These are phyloP conservation scores for Jatropha podagrica DNA, from an alignment of 441 rosid species.

Conservation along the genomic window DNA sequence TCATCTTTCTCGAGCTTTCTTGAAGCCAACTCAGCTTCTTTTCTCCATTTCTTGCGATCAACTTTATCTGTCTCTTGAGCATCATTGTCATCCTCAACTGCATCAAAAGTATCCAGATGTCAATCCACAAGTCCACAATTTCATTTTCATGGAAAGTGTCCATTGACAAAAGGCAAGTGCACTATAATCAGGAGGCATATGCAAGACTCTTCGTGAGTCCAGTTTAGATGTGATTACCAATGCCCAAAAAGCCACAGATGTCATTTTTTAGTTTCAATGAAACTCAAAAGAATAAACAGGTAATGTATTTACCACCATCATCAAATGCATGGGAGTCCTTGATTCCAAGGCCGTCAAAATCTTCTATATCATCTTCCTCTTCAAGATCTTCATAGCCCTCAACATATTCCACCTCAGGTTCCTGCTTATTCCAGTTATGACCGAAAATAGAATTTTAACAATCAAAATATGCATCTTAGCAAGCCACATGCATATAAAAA, in stretches of 20 bases:
- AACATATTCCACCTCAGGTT: slow-evolving; percentile 58
- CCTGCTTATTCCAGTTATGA: slow-evolving; percentile 36
- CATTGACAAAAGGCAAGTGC: neutral
- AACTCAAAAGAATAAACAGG: neutral
- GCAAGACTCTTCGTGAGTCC: neutral
- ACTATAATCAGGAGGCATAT: neutral
- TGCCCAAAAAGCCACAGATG: neutral
- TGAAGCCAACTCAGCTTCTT: slow-evolving; percentile 29
- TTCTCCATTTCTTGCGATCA: slow-evolving; percentile 44
- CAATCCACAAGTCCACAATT: neutral
- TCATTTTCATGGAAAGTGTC: neutral
- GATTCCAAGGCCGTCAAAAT: slow-evolving; percentile 44
- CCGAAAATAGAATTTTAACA: neutral
- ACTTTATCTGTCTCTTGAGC: slow-evolving; percentile 28
- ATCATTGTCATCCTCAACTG: slow-evolving; percentile 37
- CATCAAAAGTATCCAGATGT: neutral
- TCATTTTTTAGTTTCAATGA: neutral
- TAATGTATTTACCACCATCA: slow-evolving; percentile 36
- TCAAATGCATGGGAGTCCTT: slow-evolving; percentile 20
- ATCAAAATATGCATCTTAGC: neutral
- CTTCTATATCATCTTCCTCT: slow-evolving; percentile 82
- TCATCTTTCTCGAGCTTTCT: slow-evolving; percentile 43
- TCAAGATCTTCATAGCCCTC: slow-evolving; percentile 68
- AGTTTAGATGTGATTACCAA: neutral
- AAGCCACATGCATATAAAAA: neutral